Evolutionary conservation across 768 basidiomycete species (phyloP), one percentile per base, ranked within the genome.

Genomic region (Floccularia luteovirens): DNA sequence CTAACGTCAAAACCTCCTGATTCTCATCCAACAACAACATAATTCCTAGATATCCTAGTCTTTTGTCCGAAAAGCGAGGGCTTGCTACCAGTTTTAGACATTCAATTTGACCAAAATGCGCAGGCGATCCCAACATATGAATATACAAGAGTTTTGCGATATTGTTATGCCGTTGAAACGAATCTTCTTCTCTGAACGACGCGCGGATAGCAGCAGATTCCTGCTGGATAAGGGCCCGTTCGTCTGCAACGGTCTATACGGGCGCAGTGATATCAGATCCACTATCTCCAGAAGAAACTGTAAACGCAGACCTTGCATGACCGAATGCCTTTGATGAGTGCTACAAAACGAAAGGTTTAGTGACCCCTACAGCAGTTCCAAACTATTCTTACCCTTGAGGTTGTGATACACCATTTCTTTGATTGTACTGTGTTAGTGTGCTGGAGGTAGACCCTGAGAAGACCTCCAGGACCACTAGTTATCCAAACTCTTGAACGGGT

Each of bases 41-140:
- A 50, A 98, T 98, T 0, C 96, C 96, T 24, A 99, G 68, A 54
- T 98, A 99, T 0, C 96, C 96, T 12, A 98, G 68, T 17, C 93
- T 75, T 64, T 99, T 99, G 69, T 99, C 96, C 30, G 86, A 76
- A 64, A 98, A 99, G 34, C 93, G 75, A 12, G 92, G 91, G 55
- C 90, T 90, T 23, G 92, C 92, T 27, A 96, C 92, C 32, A 92
- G 80, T 58, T 91, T 92, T 50, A 92, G 67, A 62, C 91, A 93
- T 69, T 94, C 91, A 59, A 99, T 97, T 71, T 99, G 96, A 39
- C 94, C 96, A 57, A 97, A 99, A 60, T 99, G 96, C 22, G 96
- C 96, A 6, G 92, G 90, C 32, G 93, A 97, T 41, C 96, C 96
- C 27, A 96, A 82, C 92, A 99, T 97, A 59, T 94, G 90, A 64